These are phyloP conservation scores for Nevesoporus exiguus DNA, from an alignment of 768 basidiomycete species.

Conservation along the genomic window DNA sequence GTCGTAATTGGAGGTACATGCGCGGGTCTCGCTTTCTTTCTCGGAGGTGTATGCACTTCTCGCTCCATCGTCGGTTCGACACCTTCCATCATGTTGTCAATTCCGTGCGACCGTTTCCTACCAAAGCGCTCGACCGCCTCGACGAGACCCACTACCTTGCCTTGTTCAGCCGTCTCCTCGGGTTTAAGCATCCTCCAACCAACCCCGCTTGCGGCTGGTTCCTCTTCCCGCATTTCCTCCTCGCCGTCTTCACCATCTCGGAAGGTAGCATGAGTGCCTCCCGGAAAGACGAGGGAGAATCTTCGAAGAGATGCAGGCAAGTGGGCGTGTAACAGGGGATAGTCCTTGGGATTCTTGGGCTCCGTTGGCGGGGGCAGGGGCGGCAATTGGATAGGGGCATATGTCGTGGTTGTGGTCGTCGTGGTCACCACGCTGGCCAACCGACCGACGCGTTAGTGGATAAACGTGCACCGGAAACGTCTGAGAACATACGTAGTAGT, in stretches of 20 bases:
- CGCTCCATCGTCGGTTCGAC: conserved; percentile 55
- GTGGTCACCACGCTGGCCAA: conserved; percentile 75
- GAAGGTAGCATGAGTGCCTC: conserved; percentile 77
- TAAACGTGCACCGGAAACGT: not conserved
- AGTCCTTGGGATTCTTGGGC: conserved; percentile 75
- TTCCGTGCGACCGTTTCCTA: conserved; percentile 52
- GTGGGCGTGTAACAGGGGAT: conserved; percentile 71
- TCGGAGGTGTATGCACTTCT: conserved; percentile 49
- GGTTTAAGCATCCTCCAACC: conserved; percentile 77
- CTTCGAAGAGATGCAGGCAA: conserved; percentile 70
- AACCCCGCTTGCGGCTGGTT: conserved; percentile 57
- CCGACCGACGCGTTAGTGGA: conserved; percentile 23
- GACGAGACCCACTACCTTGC: conserved; percentile 57
- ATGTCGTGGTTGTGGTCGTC: conserved; percentile 87
- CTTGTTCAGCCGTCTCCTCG: conserved; percentile 52
- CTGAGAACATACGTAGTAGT: conserved; percentile 67
- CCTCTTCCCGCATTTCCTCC: conserved; percentile 68
- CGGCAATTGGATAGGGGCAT: conserved; percentile 84
- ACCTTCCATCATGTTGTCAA: conserved; percentile 68
- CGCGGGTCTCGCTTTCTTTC: conserved; percentile 74
- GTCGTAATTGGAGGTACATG: conserved; percentile 59
- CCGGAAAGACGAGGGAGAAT: conserved; percentile 79
- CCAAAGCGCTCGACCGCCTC: conserved; percentile 85
- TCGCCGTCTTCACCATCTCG: conserved; percentile 63
- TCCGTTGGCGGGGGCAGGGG: conserved; percentile 65